phyloP scores from a whole-genome alignment of 2,329 filamentous ascomycete species.

The Macroventuria anomochaeta region DNA sequence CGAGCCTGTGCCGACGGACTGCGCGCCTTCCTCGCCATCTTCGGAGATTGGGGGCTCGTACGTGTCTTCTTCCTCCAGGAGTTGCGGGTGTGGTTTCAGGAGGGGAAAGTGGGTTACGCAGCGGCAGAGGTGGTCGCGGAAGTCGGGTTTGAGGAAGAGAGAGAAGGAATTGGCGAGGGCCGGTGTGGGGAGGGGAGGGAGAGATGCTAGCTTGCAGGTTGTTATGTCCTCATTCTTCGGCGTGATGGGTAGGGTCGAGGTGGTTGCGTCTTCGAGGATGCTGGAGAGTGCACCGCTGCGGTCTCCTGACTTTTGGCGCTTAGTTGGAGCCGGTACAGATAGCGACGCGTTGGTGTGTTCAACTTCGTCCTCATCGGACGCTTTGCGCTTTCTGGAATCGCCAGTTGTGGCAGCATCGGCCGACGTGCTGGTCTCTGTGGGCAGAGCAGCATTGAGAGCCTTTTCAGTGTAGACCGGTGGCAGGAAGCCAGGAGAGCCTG shows the following conservation, averaged over 20 bases:
- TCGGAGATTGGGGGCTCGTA: conserved; percentile 89
- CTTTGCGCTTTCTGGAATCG: conserved; percentile 55
- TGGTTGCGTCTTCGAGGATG: conserved; percentile 32
- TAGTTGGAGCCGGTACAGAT: conserved; percentile 29
- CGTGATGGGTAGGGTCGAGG: conserved; percentile 28
- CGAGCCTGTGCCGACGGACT: conserved; percentile 74
- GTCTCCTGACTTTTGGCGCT: conserved; percentile 48
- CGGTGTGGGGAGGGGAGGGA: conserved; percentile 61
- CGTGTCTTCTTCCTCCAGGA: conserved; percentile 91
- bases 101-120: conserved; percentile 80
- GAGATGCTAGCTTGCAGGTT: conserved; percentile 66
- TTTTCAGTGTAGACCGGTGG: conserved; percentile 66
- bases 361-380: conserved; percentile 49
- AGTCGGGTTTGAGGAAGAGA: conserved; percentile 79
- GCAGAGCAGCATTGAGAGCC: conserved; percentile 23
- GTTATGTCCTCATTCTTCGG: conserved; percentile 30
- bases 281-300: conserved; percentile 45
- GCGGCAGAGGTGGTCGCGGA: conserved; percentile 82
- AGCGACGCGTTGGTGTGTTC: conserved; percentile 20
- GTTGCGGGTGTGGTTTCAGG: conserved; percentile 74
- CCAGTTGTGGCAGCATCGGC: conserved; percentile 29
- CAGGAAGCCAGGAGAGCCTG: conserved; percentile 79
- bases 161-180: conserved; percentile 70
- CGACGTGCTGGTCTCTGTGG: conserved; percentile 4
- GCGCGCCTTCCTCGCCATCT: conserved; percentile 60